A percentile compares a stretch with the other conserved stretches of the same genome.
Conservation (phyloP, 208 protist genomes). For the Polymyxa betae region DNA sequence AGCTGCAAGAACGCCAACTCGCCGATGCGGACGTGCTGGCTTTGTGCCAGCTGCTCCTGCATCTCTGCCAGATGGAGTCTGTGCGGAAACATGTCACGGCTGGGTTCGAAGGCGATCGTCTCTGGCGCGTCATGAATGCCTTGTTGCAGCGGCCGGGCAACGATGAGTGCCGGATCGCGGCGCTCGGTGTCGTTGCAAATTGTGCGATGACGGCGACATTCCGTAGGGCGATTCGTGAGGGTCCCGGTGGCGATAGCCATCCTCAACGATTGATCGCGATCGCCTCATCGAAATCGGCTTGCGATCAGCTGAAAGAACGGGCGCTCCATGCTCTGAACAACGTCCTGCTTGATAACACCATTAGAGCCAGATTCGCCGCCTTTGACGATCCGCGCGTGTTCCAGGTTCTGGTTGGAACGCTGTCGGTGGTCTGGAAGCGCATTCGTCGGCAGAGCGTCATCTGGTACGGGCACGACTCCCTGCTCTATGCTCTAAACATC, state of each 20-base stretch:
- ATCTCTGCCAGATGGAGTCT: too few species aligned
- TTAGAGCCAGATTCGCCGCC: neutral
- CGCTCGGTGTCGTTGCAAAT: neutral
- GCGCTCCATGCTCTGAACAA: neutral
- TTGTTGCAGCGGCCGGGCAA: conserved; percentile 11
- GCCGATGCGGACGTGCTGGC: too few species aligned
- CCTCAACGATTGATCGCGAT: neutral
- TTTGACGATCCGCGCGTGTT: neutral
- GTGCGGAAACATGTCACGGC: too few species aligned
- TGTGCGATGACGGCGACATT: neutral
- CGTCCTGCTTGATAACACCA: neutral
- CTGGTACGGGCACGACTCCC: neutral
- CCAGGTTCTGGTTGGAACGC: neutral
- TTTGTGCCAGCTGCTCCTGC: too few species aligned
- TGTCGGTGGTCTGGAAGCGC: neutral
- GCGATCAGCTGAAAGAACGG: neutral
- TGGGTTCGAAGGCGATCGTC: too few species aligned
- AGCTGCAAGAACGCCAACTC: too few species aligned
- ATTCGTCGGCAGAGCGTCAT: neutral
- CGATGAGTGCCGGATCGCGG: neutral
- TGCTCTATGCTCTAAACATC: neutral
- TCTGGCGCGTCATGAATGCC: too few species aligned
- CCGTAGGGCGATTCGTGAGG: neutral
- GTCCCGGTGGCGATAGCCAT: neutral
- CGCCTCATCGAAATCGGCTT: neutral